These are phyloP conservation scores for Quercus robur DNA, from an alignment of 306 rosid species.

Conservation along the genomic window DNA sequence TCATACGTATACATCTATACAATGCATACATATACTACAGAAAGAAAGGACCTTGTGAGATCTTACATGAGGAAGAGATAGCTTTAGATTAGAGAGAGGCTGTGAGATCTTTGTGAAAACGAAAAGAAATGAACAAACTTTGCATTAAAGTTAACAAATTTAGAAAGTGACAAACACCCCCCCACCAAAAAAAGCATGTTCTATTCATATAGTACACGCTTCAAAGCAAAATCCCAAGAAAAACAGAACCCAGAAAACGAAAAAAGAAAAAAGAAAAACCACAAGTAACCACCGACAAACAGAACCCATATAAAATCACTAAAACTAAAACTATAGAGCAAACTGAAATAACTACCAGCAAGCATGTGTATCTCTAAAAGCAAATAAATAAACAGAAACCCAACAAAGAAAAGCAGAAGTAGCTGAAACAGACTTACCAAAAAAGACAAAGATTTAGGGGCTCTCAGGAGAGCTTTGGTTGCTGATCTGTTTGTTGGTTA, in stretches of 20 bases:
- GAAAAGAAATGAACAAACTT: neutral
- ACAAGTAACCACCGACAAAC: neutral
- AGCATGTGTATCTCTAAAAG: no score
- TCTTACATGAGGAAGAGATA: neutral
- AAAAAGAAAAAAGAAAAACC: neutral
- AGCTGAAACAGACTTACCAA: no score
- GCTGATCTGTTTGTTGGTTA: no score
- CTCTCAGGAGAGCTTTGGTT: no score
- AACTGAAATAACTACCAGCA: no score
- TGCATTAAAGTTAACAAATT: neutral
- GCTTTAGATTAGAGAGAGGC: neutral
- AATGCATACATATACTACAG: neutral
- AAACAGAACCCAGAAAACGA: neutral
- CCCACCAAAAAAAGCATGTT: neutral
- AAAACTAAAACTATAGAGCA: neutral
- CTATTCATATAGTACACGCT: neutral
- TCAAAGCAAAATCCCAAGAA: neutral
- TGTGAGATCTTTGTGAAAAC: neutral
- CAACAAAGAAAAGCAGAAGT: no score
- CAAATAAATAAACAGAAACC: no score
- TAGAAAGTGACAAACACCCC: neutral
- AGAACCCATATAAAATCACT: neutral
- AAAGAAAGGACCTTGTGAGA: neutral
- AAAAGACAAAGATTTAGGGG: no score
- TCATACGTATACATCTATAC: neutral